Evolutionary conservation across 108 stramenopile genomes (phyloP).

Genomic region (Nitzschia sp.): DNA sequence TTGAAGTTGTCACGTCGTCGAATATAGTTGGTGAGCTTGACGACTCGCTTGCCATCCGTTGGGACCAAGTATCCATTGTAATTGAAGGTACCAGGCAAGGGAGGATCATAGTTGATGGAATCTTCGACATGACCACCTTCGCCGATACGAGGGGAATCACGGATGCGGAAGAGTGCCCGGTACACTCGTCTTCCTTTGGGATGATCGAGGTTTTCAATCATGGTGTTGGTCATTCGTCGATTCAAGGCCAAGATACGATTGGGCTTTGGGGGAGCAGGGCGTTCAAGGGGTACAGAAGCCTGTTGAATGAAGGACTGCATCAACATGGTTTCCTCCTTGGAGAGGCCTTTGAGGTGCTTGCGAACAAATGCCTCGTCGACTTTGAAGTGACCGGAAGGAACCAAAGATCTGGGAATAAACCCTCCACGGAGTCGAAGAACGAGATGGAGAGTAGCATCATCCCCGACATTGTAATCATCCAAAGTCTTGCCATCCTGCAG

Average conservation of each 20-base stretch:
- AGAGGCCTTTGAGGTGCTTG: slow-evolving; percentile 56
- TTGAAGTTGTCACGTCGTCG: slow-evolving; percentile 81
- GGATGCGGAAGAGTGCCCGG: slow-evolving; percentile 70
- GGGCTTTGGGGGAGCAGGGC: too few relatives aligned
- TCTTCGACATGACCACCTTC: slow-evolving; percentile 60
- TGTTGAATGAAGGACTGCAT: slow-evolving; percentile 79
- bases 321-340: slow-evolving; percentile 63
- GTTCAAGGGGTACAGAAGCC: slow-evolving; percentile 17
- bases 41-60: slow-evolving; percentile 64
- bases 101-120: slow-evolving; percentile 38
- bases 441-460: slow-evolving; percentile 92
- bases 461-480: slow-evolving; percentile 93
- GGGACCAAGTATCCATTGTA: slow-evolving; percentile 64
- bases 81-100: slow-evolving; percentile 58
- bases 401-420: slow-evolving; percentile 83
- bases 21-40: slow-evolving; percentile 80
- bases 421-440: slow-evolving; percentile 87
- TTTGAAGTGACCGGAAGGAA: slow-evolving; percentile 70
- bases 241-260: too few relatives aligned
- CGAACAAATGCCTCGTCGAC: slow-evolving; percentile 84
- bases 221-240: neutral
- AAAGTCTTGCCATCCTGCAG: slow-evolving; percentile 92
- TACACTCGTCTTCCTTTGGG: slow-evolving; percentile 37
- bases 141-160: slow-evolving; percentile 36
- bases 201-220: neutral